Percentiles rank a stretch among this genome's conserved stretches.
phyloP scores from a whole-genome alignment of 441 rosid genomes.

The Populus trichocarpa region DNA sequence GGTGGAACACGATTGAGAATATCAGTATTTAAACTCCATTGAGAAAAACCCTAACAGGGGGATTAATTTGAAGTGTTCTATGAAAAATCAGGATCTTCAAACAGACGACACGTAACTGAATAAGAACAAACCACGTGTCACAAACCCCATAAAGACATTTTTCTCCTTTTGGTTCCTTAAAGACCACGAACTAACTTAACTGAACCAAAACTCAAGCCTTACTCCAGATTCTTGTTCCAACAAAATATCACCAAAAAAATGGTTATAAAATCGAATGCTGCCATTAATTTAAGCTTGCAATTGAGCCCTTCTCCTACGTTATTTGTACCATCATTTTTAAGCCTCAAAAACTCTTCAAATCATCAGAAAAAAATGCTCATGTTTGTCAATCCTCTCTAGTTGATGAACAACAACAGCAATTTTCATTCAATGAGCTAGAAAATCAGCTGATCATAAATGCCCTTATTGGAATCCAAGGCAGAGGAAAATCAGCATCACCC shows the following conservation, averaged over 20 bases:
- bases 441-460: constrained; percentile 70
- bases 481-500: constrained; percentile 80
- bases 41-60: not conserved
- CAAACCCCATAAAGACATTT: not conserved
- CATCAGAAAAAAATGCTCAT: not conserved
- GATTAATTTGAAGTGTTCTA: not conserved
- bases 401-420: constrained; percentile 34
- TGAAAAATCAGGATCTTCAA: not conserved
- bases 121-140: not conserved
- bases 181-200: not conserved
- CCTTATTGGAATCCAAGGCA: constrained; percentile 87
- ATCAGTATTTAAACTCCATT: too few relatives aligned
- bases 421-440: constrained; percentile 59
- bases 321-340: constrained; percentile 23
- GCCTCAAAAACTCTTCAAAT: constrained; percentile 17
- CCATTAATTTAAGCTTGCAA: constrained; percentile 18
- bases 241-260: not conserved
- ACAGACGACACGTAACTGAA: not conserved
- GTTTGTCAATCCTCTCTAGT: constrained; percentile 39
- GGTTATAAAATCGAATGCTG: constrained; percentile 24
- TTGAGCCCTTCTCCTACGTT: constrained; percentile 2
- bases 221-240: not conserved
- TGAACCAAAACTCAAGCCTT: not conserved
- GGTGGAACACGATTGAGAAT: not conserved
- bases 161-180: not conserved